phyloP scores from a whole-genome alignment of 345 rosid species.

The Euphorbia tirucalli region DNA sequence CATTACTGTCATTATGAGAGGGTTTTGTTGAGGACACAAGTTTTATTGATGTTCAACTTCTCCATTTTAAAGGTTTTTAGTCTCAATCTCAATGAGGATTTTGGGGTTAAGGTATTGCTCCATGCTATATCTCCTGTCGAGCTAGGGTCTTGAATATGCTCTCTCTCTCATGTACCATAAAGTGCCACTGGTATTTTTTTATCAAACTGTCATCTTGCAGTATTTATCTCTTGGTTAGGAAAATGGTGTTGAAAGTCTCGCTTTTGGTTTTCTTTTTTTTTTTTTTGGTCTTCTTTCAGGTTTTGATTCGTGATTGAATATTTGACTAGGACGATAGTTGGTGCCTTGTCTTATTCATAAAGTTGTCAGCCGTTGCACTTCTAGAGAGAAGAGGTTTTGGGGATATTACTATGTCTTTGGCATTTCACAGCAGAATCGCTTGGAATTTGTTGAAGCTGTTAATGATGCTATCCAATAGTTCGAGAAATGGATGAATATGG shows the following conservation, averaged over 20 bases:
- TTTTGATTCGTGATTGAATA: neutral
- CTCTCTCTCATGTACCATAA: neutral
- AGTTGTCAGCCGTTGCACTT: neutral
- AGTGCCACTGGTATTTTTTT: neutral
- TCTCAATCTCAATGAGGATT: neutral
- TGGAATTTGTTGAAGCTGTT: neutral
- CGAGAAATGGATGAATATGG: neutral
- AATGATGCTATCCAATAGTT: neutral
- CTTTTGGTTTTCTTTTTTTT: neutral
- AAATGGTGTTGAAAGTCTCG: neutral
- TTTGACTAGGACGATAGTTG: neutral
- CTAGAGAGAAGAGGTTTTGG: neutral
- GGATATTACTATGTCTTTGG: neutral
- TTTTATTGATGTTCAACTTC: neutral
- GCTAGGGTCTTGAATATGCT: neutral
- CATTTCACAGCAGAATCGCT: neutral
- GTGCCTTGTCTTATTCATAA: neutral
- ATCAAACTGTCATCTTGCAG: neutral
- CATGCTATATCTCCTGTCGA: neutral
- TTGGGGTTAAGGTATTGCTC: neutral
- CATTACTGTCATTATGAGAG: conserved; percentile 17
- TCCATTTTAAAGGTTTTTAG: neutral
- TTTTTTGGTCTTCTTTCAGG: neutral
- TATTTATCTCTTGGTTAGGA: neutral
- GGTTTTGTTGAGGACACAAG: neutral